A percentile compares a stretch with the other conserved stretches of the same genome.
phyloP scores from a whole-genome alignment of 208 protist species.

The Paratrypanosoma confusum region DNA sequence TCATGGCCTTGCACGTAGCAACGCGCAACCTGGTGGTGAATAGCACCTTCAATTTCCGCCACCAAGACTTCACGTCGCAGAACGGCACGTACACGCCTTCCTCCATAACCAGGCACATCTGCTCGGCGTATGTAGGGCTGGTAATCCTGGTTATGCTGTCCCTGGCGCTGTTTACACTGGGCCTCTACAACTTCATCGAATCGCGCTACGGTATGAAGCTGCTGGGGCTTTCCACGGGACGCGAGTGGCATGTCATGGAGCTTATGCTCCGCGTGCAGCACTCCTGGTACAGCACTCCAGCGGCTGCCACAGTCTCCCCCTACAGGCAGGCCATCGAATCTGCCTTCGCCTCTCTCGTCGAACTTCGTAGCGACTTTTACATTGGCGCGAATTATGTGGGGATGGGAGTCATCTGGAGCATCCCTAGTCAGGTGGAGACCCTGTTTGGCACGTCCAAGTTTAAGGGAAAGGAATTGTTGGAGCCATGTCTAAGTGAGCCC shows the following conservation, averaged over 20 bases:
- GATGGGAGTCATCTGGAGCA: constrained; percentile 1
- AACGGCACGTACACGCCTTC: not conserved
- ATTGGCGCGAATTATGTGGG: constrained; percentile 1
- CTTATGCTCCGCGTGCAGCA: constrained; percentile 4
- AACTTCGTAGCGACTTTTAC: constrained; percentile 3
- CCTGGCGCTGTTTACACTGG: too few species aligned
- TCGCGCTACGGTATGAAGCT: too few species aligned
- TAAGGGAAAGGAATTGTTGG: constrained; percentile 1
- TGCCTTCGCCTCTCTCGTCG: not conserved
- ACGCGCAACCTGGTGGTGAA: not conserved
- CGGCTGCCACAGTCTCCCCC: not conserved
- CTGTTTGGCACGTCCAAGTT: constrained; percentile 7
- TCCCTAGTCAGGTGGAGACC: not conserved
- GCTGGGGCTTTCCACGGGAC: too few species aligned
- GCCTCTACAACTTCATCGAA: too few species aligned
- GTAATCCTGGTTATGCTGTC: too few species aligned
- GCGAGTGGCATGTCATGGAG: too few species aligned
- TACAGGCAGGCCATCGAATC: not conserved
- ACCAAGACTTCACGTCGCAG: not conserved
- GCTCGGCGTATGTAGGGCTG: not conserved
- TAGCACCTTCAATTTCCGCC: not conserved
- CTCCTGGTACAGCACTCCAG: constrained; percentile 1
- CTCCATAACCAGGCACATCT: constrained; percentile 2
- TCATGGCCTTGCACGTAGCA: not conserved
- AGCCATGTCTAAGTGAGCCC: not conserved